Evolutionary conservation across 164 flowering plant species (phyloP), one percentile per base, ranked within the genome.

Genomic region (Chloranthus sessilifolius): DNA sequence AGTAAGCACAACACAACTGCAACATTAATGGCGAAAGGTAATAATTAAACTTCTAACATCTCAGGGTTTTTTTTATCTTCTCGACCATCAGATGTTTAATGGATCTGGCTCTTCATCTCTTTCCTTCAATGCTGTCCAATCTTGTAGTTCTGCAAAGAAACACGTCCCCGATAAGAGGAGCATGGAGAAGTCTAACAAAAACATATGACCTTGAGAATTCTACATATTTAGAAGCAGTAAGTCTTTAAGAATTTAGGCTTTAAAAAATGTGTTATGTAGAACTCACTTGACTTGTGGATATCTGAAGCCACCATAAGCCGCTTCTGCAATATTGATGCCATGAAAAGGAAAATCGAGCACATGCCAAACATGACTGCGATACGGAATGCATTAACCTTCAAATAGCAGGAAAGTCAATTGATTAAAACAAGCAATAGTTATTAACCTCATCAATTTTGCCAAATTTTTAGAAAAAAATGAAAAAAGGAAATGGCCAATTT

Each of bases 351-450:
- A 61, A 88, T 79, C 2, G 98, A 85, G 81, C 98, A 92, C 98
- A 92, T 92, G 36, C 96, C 96, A 49, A 88, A 83, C 98, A 92
- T 92, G 21, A 92, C 70, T 5, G 95, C 83, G 70, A 88, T 88
- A 14, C 96, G 96, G 75, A 88, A 92, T 11, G 96, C 95, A 73
- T 82, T 65, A 42, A 92, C 98, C 98, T 92, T 51, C 61, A 75
- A 50, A 52, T n/a, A n/a, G n/a, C n/a, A n/a, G n/a, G n/a, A n/a
- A n/a, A n/a, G n/a, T n/a, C n/a, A n/a, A n/a, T n/a, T n/a, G n/a
- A n/a, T n/a, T n/a, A n/a, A n/a, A n/a, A n/a, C n/a, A n/a, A n/a
- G n/a, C n/a, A n/a, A n/a, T n/a, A n/a, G n/a, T n/a, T n/a, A n/a
- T n/a, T n/a, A n/a, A n/a, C n/a, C n/a, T n/a, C n/a, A n/a, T n/a